Base-by-base conservation (phyloP, 306 rosid species). In the Trifolium fragiferum region DNA sequence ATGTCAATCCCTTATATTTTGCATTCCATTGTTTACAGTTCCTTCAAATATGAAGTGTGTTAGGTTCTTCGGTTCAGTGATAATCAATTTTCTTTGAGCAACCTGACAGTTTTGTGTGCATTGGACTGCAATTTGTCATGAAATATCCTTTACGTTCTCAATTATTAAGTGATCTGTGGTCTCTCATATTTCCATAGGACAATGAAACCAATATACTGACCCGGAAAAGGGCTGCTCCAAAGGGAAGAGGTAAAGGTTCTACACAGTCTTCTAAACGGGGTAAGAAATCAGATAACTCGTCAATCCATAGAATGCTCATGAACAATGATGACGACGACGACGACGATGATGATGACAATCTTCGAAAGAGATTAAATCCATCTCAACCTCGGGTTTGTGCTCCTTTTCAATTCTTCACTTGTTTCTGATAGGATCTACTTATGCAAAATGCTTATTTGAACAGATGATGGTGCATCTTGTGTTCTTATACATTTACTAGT, bases 181-280 rank as follows among this genome's bases (percentile, higher is more conserved):
- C 10, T 72, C 12, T 41, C 68, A 33, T 59, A 70, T 82, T 82
- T 79, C 61, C 65, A 19, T 33, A 91, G 98, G 97, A 91, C 81
- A 82, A 88, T 82, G 99, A 88, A 76, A 81, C 79, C 72, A 89
- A 50, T 47, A 74, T 82, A 54, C 80, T 41, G 27, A 86, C 93
- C 78, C 84, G 81, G 40, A 94, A 94, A 77, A 90, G 97, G 83
- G 88, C 89, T 80, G 92, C 95, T 81, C 75, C 96, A 63, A 87
- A 83, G 81, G 97, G 96, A 75, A 88, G 95, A 87, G 97, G 96
- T 63, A 87, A 90, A 84, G 99, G 90, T 73, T 77, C 95, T 68
- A 51, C 86, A 12, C 89, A 88, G 76, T 38, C 93, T 37, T 85
- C 98, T 53, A 94, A 94, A 77, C 87, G 97, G 13, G 97, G 97